Evolutionary conservation across 108 stramenopile genomes (phyloP).

Genomic region (Parmales sp.): DNA sequence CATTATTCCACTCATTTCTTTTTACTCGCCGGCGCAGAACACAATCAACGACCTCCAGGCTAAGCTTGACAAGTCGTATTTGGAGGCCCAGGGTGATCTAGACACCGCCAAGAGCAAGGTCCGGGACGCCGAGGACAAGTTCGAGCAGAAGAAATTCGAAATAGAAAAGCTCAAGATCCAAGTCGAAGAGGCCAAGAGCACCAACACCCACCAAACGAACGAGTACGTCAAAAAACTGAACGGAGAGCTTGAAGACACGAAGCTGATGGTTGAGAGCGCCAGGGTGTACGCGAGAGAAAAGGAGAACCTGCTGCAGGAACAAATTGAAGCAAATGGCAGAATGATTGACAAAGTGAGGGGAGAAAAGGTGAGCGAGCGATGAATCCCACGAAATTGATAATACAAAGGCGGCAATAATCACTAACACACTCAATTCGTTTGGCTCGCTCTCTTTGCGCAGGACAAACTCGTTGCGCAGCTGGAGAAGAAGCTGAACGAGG

Average conservation of each 20-base stretch:
- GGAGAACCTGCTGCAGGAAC: background rate
- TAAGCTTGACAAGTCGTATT: background rate
- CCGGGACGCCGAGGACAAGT: background rate
- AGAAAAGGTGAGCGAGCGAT: background rate
- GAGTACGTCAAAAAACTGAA: background rate
- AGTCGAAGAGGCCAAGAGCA: background rate
- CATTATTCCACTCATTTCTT: too few species aligned
- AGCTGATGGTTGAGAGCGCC: background rate
- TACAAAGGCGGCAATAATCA: too few species aligned
- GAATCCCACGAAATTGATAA: too few species aligned
- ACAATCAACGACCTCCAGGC: background rate
- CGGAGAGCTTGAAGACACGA: background rate
- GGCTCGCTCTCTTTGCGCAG: too few species aligned
- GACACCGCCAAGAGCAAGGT: background rate
- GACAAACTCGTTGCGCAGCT: background rate
- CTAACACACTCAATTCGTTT: too few species aligned
- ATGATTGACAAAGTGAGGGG: background rate
- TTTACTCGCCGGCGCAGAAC: too few species aligned
- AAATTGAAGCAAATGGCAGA: background rate
- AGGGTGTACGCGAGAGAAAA: background rate
- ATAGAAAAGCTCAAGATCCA: background rate
- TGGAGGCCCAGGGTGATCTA: background rate
- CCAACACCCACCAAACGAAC: background rate
- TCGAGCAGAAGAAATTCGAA: background rate
- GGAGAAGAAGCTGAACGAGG: constrained; percentile 5